Percentiles rank a stretch among this genome's conserved stretches.
Conservation (phyloP, 768 basidiomycete species). For the Tricholoma hemisulphureum region DNA sequence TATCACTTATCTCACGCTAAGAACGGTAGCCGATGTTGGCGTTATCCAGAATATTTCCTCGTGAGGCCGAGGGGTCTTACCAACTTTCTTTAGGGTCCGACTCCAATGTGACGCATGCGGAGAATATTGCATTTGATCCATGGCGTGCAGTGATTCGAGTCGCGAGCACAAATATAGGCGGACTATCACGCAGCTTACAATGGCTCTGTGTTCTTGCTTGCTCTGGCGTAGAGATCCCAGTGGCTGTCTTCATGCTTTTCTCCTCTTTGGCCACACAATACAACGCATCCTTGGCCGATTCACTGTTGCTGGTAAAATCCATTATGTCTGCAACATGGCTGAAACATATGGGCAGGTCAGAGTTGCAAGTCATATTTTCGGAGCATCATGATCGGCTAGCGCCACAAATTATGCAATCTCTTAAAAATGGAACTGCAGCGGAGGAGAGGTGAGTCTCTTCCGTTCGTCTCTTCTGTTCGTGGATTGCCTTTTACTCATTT, state of each 20-base stretch:
- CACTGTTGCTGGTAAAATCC: slow-evolving; percentile 51
- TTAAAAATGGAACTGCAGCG: slow-evolving; percentile 29
- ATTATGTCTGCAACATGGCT: slow-evolving; percentile 61
- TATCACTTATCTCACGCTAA: not conserved
- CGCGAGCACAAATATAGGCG: slow-evolving; percentile 41
- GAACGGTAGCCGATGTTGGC: slow-evolving; percentile 46
- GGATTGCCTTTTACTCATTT: not conserved
- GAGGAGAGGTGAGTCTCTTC: slow-evolving; percentile 46
- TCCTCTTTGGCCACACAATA: slow-evolving; percentile 38
- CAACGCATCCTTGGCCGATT: slow-evolving; percentile 41
- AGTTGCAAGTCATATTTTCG: slow-evolving; percentile 51
- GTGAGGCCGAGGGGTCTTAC: slow-evolving; percentile 45
- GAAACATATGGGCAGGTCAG: slow-evolving; percentile 55
- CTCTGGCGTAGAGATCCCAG: slow-evolving; percentile 65
- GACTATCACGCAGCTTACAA: slow-evolving; percentile 46
- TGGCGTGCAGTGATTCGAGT: slow-evolving; percentile 49
- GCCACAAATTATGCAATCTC: slow-evolving; percentile 35
- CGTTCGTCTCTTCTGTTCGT: too few species aligned
- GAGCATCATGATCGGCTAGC: slow-evolving; percentile 46
- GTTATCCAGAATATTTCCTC: slow-evolving; percentile 56
- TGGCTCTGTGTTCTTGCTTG: slow-evolving; percentile 63
- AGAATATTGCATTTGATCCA: slow-evolving; percentile 44
- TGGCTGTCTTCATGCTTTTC: slow-evolving; percentile 48
- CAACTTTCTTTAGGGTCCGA: slow-evolving; percentile 39
- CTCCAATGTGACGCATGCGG: slow-evolving; percentile 25